Conservation (phyloP, 208 protist species). For the Ichthyophonus hoferi region DNA sequence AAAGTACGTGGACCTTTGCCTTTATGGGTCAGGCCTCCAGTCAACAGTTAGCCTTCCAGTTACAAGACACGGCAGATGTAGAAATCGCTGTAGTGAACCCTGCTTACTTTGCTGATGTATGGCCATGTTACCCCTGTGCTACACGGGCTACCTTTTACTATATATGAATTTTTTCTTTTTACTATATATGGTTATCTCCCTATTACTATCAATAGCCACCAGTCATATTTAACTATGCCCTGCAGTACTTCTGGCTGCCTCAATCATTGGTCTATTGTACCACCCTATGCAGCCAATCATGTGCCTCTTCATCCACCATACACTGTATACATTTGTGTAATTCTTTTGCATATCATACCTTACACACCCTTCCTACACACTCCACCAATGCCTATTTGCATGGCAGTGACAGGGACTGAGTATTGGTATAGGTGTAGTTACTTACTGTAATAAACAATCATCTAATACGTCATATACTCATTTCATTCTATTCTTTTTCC, state of each 20-base stretch:
- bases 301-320: too few species aligned
- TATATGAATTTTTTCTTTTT: background rate
- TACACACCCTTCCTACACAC: too few species aligned
- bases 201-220: too few species aligned
- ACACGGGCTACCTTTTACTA: background rate
- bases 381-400: background rate
- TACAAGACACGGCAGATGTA: background rate
- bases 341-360: too few species aligned
- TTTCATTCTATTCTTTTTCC: too few species aligned
- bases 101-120: background rate
- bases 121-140: background rate
- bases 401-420: too few species aligned
- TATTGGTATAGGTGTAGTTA: background rate
- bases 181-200: background rate
- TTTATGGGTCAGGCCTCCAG: background rate
- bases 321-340: too few species aligned
- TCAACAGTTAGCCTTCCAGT: background rate
- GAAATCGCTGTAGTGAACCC: background rate
- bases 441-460: background rate
- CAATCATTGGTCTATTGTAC: background rate
- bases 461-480: too few species aligned
- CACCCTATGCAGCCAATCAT: background rate
- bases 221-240: too few species aligned
- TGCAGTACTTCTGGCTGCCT: background rate
- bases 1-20: background rate